These are phyloP conservation scores for Trametes villosa DNA, from an alignment of 768 basidiomycete genomes.

Conservation along the genomic window DNA sequence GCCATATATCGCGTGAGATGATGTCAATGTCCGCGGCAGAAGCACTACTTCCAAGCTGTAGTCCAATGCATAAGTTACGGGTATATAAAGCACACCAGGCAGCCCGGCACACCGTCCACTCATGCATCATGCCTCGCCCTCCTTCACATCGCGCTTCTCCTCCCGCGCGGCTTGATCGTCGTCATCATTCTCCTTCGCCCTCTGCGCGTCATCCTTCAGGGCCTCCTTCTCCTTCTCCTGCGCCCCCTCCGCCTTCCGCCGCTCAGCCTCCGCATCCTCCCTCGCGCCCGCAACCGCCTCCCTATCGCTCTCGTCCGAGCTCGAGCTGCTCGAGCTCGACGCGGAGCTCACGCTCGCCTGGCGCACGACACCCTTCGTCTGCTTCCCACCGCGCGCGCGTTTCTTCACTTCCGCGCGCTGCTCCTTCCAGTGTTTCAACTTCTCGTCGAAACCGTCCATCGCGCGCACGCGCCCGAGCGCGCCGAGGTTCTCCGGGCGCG, in stretches of 20 bases:
- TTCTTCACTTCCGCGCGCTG: slow-evolving; percentile 37
- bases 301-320: slow-evolving; percentile 14
- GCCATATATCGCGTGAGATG: no score
- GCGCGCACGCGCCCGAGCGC: slow-evolving; percentile 42
- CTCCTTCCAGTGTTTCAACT: slow-evolving; percentile 40
- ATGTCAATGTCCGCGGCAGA: no score
- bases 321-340: slow-evolving; percentile 20
- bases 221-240: slow-evolving; percentile 6
- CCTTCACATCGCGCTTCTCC: slow-evolving; percentile 15
- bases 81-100: background rate
- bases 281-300: slow-evolving; percentile 16
- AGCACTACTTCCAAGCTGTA: no score
- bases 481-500: slow-evolving; percentile 38
- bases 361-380: slow-evolving; percentile 7
- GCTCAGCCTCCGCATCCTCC: slow-evolving; percentile 14
- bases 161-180: slow-evolving; percentile 23
- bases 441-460: slow-evolving; percentile 45
- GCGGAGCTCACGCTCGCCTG: slow-evolving; percentile 19
- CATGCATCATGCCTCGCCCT: background rate
- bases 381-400: slow-evolving; percentile 19
- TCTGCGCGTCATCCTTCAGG: slow-evolving; percentile 25
- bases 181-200: slow-evolving; percentile 29
- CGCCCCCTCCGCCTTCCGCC: background rate
- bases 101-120: background rate
- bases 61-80: background rate